Conservation (phyloP, 2,329 filamentous ascomycete genomes). For the Cladosporium sp. region DNA sequence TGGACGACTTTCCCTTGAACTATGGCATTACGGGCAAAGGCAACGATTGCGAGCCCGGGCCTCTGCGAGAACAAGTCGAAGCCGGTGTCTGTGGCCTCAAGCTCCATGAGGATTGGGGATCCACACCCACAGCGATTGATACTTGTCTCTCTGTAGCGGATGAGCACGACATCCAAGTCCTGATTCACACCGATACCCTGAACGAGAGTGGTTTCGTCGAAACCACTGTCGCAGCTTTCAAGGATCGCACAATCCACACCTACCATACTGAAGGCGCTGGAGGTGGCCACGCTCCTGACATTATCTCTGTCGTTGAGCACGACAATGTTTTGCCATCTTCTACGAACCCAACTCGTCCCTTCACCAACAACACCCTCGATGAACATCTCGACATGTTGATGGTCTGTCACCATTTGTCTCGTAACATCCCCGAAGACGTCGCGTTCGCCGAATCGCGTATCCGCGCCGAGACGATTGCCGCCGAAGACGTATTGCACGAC, state of each 20-base stretch:
- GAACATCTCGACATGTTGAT: conserved; percentile 98
- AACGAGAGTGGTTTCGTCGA: conserved; percentile 98
- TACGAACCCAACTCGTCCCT: conserved; percentile 90
- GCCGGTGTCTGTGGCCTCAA: conserved; percentile 91
- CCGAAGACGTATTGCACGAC: conserved; percentile 94
- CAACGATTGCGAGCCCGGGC: conserved; percentile 73
- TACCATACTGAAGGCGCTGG: conserved; percentile 97
- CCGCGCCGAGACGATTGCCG: conserved; percentile 92
- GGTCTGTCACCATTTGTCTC: conserved; percentile 93
- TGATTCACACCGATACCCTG: conserved; percentile 94
- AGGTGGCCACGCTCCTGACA: conserved; percentile 92
- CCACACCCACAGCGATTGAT: conserved; percentile 88
- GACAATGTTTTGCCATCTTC: conserved; percentile 85
- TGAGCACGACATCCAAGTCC: conserved; percentile 85
- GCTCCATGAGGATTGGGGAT: conserved; percentile 95
- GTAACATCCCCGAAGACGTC: conserved; percentile 92
- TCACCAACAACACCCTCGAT: conserved; percentile 87
- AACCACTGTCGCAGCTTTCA: conserved; percentile 82
- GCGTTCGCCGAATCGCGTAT: conserved; percentile 94
- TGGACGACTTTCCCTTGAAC: conserved; percentile 80
- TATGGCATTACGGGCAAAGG: conserved; percentile 91
- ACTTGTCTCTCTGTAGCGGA: conserved; percentile 79
- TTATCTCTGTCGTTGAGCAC: conserved; percentile 90
- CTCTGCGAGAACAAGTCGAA: conserved; percentile 75
- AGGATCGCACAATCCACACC: conserved; percentile 85